Base-by-base conservation (phyloP, 306 rosid genomes). In the Hippophae tibetana region DNA sequence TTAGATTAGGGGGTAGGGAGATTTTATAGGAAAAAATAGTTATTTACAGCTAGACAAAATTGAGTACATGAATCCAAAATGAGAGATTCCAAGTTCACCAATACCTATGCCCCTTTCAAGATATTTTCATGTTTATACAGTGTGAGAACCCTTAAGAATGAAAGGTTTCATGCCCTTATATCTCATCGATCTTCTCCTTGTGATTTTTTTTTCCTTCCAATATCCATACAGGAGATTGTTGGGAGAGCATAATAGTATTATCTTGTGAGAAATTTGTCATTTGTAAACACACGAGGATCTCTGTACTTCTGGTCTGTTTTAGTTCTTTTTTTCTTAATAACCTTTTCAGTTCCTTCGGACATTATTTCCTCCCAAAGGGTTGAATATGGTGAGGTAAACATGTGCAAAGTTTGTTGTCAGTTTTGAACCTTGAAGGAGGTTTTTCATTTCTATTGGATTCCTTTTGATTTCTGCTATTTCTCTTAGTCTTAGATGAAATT, bases 171-270 rank as follows among this genome's bases (percentile, higher is more conserved):
- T 31, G 38, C 38, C 38, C 38, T 31, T 31, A 31, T 31, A 31
- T 31, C 3, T 31, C 38, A 31, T 31, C 38, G 38, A 31, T 31
- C 38, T 2, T 31, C 38, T 31, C 56, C 51, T 72, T 66, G 69
- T 76, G 67, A 54, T 53, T 69, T 3, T 72, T 67, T 52, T 18
- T 18, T 18, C 23, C 23, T 18, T 18, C 23, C 23, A 48, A 56
- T 57, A 65, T 72, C 75, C 75, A 59, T 56, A 54, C 56, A 14
- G 68, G 65, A 57, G 73, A 77, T 31, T 62, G 50, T 47, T 54
- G 55, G 40, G 80, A 46, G 57, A 68, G 72, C n/a, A 58, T 18
- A 12, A 45, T 13, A 65, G 13, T 64, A 47, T 67, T 75, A 58
- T 72, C 66, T 45, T 53, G 14, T 1, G 56, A 57, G 45, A 67